These are phyloP conservation scores for Taxillus chinensis DNA, from an alignment of 164 flowering plant genomes.

Conservation along the genomic window DNA sequence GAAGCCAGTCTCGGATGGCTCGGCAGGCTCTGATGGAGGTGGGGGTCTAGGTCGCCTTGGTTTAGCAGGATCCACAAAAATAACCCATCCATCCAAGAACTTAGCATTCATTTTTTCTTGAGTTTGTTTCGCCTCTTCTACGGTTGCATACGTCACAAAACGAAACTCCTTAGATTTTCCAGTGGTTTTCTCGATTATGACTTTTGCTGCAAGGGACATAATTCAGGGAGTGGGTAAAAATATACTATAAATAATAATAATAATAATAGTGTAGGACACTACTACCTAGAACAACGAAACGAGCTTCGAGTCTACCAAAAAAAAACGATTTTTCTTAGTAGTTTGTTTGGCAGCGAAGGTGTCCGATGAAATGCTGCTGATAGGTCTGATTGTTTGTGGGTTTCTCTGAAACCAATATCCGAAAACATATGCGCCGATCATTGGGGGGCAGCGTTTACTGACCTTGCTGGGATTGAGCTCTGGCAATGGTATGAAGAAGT, in stretches of 20 bases:
- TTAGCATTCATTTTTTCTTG: constrained; percentile 71
- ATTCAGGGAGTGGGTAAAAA: too few species aligned
- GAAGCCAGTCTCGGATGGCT: constrained; percentile 42
- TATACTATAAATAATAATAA: neutral
- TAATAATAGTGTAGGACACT: neutral
- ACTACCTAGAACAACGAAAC: constrained; percentile 3
- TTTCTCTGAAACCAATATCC: too few species aligned
- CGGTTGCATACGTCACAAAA: constrained; percentile 59
- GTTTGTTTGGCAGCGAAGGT: neutral
- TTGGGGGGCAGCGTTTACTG: neutral
- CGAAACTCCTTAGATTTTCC: constrained; percentile 88
- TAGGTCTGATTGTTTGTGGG: too few species aligned
- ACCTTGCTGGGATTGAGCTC: constrained; percentile 7
- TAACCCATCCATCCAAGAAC: constrained; percentile 91
- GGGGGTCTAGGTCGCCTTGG: constrained; percentile 57
- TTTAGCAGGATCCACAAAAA: constrained; percentile 86
- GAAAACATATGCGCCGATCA: too few species aligned
- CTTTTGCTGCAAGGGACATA: constrained; percentile 53
- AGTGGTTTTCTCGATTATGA: constrained; percentile 48
- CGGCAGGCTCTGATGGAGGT: constrained; percentile 29
- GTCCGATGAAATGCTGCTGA: too few species aligned
- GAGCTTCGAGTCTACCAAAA: constrained; percentile 15
- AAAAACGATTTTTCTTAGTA: neutral
- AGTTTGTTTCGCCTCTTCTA: constrained; percentile 84
- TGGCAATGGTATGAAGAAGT: constrained; percentile 4